A percentile compares a stretch with the other conserved stretches of the same genome.
phyloP scores from a whole-genome alignment of 768 basidiomycete species.

The Butyriboletus loyo region DNA sequence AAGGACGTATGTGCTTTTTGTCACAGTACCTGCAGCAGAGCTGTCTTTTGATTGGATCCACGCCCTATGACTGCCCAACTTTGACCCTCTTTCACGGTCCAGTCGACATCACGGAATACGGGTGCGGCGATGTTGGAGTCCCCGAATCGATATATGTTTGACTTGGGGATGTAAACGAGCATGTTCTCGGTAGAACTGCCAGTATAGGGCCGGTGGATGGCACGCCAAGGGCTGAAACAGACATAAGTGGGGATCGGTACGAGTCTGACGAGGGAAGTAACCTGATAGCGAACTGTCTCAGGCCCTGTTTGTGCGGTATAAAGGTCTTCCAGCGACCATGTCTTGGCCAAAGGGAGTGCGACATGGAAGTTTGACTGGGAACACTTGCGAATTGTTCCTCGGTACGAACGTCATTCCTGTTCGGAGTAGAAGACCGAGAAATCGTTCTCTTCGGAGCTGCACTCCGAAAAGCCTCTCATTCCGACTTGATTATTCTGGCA shows the following conservation, averaged over 20 bases:
- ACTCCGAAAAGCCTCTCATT: not conserved
- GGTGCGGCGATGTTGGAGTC: constrained; percentile 45
- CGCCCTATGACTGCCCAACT: constrained; percentile 76
- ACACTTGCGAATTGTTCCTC: not conserved
- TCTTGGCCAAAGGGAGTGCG: not conserved
- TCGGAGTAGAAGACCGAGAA: not conserved
- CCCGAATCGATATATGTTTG: constrained; percentile 60
- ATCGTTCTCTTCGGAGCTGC: not conserved
- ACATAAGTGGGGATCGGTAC: not conserved
- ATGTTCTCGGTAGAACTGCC: not conserved
- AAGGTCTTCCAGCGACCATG: not conserved
- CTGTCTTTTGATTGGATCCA: constrained; percentile 58
- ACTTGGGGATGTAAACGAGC: constrained; percentile 42
- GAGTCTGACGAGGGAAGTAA: not conserved
- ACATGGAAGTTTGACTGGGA: constrained; percentile 2
- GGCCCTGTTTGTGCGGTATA: not conserved
- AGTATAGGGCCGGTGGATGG: constrained; percentile 1
- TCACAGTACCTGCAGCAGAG: constrained; percentile 58
- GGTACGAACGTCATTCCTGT: not conserved
- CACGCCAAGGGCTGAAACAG: not conserved
- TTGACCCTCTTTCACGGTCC: constrained; percentile 60
- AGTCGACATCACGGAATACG: constrained; percentile 51
- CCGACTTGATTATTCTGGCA: no score
- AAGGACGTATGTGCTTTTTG: not conserved
- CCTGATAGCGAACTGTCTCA: not conserved